Base-by-base conservation (phyloP, 371 early-diverging fungal genomes). In the Lichtheimia hyalospora region DNA sequence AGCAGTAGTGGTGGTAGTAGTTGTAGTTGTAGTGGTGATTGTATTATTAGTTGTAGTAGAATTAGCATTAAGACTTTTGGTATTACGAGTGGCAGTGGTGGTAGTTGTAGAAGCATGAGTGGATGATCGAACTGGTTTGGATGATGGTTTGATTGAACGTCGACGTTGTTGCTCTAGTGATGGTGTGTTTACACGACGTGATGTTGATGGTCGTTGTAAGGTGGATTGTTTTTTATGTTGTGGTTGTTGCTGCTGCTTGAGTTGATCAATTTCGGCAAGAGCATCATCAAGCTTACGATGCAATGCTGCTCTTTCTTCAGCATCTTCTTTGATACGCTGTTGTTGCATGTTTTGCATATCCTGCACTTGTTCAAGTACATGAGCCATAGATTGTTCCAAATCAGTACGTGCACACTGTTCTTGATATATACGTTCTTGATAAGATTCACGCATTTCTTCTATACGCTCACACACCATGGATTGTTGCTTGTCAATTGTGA, bases 401-500 rank as follows among this genome's bases (percentile, higher is more conserved):
- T 68, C 69, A 10, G 51, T 61, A 49, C 74, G 68, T 5, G 71
- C 70, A 34, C 67, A 56, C 10, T 63, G 28, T 57, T 77, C 74
- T 8, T 63, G 61, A 1, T 68, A 65, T 54, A 72, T 66, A 16
- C 69, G 71, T 20, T 52, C 50, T 49, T 74, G 71, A 49, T 70
- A 77, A 2, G 61, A 60, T 23, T 70, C 63, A 21, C 73, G 60
- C 66, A 77, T 65, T 39, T 49, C 52, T 15, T 77, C 74, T 1
- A 77, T 54, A 15, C 78, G 72, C 52, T 77, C 69, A 28, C 70
- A 61, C 3, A 77, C 53, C 23, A 68, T 59, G 24, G 64, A 68
- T 44, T 77, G 74, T 42, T 77, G 78, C 34, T 77, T 65, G 42
- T 77, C 74, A 51, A 77, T 68, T 20, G 72, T 48, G 7, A 74